Evolutionary conservation across 2,329 filamentous ascomycete species (phyloP).

Genomic region (Emericellopsis cladophorae): DNA sequence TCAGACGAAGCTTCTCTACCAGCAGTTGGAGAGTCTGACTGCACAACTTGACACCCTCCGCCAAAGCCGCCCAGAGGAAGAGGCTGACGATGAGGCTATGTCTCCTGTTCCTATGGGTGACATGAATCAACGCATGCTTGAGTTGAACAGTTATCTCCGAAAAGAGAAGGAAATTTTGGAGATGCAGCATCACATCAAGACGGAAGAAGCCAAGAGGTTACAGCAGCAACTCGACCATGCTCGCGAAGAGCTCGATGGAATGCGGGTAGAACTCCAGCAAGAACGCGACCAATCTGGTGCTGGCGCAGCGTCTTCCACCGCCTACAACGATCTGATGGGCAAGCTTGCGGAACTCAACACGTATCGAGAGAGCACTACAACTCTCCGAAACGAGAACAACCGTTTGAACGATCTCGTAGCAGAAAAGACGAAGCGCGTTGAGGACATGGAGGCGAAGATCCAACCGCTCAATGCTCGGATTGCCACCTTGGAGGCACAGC

Average conservation of each 20-base stretch:
- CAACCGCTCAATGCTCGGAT: slow-evolving; percentile 74
- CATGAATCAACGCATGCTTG: slow-evolving; percentile 65
- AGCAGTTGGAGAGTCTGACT: slow-evolving; percentile 75
- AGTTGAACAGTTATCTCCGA: slow-evolving; percentile 82
- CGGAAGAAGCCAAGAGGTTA: slow-evolving; percentile 76
- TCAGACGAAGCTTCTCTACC: slow-evolving; percentile 83
- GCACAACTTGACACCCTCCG: slow-evolving; percentile 70
- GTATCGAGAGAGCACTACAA: slow-evolving; percentile 88
- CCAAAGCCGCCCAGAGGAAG: slow-evolving; percentile 50
- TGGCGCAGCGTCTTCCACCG: slow-evolving; percentile 58
- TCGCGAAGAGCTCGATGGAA: slow-evolving; percentile 79
- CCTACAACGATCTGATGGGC: slow-evolving; percentile 82
- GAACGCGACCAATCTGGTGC: slow-evolving; percentile 70
- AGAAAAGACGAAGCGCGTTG: slow-evolving; percentile 62
- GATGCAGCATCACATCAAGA: slow-evolving; percentile 84
- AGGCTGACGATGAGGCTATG: slow-evolving; percentile 39
- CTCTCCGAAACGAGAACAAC: slow-evolving; percentile 74
- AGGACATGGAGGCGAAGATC: slow-evolving; percentile 62
- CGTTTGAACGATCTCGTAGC: slow-evolving; percentile 65
- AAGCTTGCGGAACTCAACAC: slow-evolving; percentile 93
- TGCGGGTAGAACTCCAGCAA: slow-evolving; percentile 78
- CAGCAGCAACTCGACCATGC: slow-evolving; percentile 84
- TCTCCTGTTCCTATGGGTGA: slow-evolving; percentile 39
- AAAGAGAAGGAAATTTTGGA: slow-evolving; percentile 97
- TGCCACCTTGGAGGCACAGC: slow-evolving; percentile 68